Percentiles rank a stretch among this genome's conserved stretches.
phyloP scores from a whole-genome alignment of 495 filamentous ascomycete genomes.

The Xylaria sp. region DNA sequence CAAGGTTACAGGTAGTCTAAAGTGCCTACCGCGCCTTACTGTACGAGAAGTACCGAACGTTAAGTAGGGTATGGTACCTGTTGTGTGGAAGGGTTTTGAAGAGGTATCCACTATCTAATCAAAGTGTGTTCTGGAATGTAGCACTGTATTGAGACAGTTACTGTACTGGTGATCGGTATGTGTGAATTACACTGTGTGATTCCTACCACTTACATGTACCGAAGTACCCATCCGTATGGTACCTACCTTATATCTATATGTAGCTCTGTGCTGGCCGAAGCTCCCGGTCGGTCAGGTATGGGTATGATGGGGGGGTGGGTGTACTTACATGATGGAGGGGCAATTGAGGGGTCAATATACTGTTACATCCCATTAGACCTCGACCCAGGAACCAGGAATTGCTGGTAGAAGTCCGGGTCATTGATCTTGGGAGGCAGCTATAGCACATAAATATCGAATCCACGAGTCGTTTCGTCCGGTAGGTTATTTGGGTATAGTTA shows the following conservation, averaged over 20 bases:
- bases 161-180: too few species aligned
- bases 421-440: neutral
- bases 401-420: neutral
- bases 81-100: neutral
- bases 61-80: too few species aligned
- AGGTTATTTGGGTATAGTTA: too few species aligned
- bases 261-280: neutral
- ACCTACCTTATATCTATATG: neutral
- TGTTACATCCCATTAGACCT: neutral
- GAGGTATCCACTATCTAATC: neutral
- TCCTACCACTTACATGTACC: too few species aligned
- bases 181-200: too few species aligned
- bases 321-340: conserved; percentile 9
- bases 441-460: neutral
- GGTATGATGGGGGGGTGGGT: too few species aligned
- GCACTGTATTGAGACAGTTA: too few species aligned
- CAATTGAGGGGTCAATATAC: conserved; percentile 11
- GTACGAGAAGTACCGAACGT: too few species aligned
- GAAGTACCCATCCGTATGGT: too few species aligned
- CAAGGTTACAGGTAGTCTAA: too few species aligned
- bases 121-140: too few species aligned
- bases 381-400: conserved; percentile 21
- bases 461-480: neutral
- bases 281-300: conserved; percentile 2
- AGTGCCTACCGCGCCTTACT: too few species aligned